Evolutionary conservation across 1,284 basidiomycete genomes (phyloP).

Genomic region (Trametes hirsuta): DNA sequence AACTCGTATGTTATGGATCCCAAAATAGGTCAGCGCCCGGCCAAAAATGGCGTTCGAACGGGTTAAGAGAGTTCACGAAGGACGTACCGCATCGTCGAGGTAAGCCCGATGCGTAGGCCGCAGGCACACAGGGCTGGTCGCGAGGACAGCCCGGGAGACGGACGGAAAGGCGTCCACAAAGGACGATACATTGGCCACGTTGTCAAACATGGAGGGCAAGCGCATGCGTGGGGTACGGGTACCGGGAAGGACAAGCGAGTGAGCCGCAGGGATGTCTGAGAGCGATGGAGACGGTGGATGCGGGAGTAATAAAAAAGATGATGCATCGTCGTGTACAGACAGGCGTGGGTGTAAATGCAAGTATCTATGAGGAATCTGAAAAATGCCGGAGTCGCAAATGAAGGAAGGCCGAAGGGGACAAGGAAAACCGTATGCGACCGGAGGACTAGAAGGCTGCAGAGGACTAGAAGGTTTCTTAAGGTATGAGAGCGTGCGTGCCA

Average conservation of each 20-base stretch:
- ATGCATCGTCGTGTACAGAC: slow-evolving; percentile 7
- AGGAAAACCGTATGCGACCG: not conserved
- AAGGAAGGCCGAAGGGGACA: not conserved
- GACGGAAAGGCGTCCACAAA: slow-evolving; percentile 4
- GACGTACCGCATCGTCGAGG: slow-evolving; percentile 7
- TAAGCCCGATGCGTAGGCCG: slow-evolving; percentile 3
- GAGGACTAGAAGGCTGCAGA: not conserved
- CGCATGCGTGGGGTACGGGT: not conserved
- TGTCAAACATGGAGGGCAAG: slow-evolving; percentile 1
- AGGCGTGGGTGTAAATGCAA: not conserved
- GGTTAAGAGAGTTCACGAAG: not conserved
- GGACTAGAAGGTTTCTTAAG: not conserved
- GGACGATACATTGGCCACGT: slow-evolving; percentile 3
- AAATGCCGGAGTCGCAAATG: not conserved
- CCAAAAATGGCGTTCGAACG: not conserved
- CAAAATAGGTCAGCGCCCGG: not conserved
- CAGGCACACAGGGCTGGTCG: slow-evolving; percentile 6
- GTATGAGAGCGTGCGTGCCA: slow-evolving; percentile 3
- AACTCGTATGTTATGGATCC: slow-evolving; percentile 12
- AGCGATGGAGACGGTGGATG: not conserved
- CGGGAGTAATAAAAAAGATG: not conserved
- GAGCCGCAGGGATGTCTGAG: not conserved
- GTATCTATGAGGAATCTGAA: not conserved
- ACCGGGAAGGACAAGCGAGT: too few species aligned
- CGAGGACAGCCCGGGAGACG: slow-evolving; percentile 15